Evolutionary conservation across 2,329 filamentous ascomycete species (phyloP), one percentile per base, ranked within the genome.

Genomic region (Dactylellina parvicollis): DNA sequence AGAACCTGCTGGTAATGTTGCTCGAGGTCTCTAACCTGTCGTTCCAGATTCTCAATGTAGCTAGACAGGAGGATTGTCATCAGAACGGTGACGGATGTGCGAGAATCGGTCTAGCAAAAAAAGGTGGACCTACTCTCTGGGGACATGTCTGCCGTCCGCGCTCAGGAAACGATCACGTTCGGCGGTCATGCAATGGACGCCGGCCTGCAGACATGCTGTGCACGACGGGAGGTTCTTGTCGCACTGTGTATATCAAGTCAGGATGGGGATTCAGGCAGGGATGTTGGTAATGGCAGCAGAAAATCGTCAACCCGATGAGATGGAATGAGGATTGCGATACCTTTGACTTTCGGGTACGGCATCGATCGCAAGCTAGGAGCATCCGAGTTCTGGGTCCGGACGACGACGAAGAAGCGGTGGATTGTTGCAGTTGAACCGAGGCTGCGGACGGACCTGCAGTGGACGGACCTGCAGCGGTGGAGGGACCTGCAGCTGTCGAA

Each of bases 181-280:
- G 14, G 69, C 69, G 5, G 69, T 73, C 69, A 73, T 73, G 14
- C 69, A 73, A 1, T 60, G 69, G 5, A 73, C 69, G 16, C 69
- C 69, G 0, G 69, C 69, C 18, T 66, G 54, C 4, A 73, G 54
- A 30, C 69, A 73, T 4, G 69, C 14, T 3, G 56, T 73, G 22
- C 69, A 73, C 8, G 69, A 73, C 4, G 69, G 69, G n/a, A 73
- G 14, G 32, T 73, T 66, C 16, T 32, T 73, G 30, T 73, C 69
- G 36, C 69, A 73, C 69, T 73, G 8, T 4, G 42, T 32, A 22
- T 49, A n/a, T 12, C 14, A 3, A 8, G 26, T 52, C 28, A 64
- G 46, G 4, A 24, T 44, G 26, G 1, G 20, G 16, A 42, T 40
- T n/a, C n/a, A 52, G 26, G 10, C 16, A 24, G 14, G 16, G 22